Evolutionary conservation across 345 rosid genomes (phyloP).

Genomic region (Heritiera fomes): DNA sequence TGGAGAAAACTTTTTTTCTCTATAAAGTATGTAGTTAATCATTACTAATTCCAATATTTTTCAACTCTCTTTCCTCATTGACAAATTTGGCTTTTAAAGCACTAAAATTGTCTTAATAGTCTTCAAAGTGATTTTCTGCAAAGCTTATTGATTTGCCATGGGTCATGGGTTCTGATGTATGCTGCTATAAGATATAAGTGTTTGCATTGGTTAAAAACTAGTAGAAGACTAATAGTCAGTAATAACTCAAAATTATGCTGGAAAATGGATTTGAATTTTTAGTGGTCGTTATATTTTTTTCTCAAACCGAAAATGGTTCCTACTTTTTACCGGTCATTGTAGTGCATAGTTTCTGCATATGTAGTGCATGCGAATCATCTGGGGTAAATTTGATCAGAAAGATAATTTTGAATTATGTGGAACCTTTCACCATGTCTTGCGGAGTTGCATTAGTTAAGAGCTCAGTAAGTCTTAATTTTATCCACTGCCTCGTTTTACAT

Average conservation of each 20-base stretch:
- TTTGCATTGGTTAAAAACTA: not conserved
- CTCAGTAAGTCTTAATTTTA: not conserved
- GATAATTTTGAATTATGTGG: not conserved
- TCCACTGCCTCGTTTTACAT: not conserved
- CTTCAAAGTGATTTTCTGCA: constrained; percentile 4
- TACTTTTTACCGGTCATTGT: not conserved
- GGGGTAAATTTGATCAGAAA: not conserved
- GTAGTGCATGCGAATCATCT: not conserved
- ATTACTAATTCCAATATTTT: not conserved
- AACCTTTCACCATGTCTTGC: not conserved
- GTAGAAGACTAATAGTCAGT: not conserved
- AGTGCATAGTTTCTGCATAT: not conserved
- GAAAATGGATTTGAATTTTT: not conserved
- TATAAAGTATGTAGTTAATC: not conserved
- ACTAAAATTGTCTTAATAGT: not conserved
- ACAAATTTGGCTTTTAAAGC: not conserved
- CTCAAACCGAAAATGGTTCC: not conserved
- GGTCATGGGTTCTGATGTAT: not conserved
- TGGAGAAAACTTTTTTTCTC: not conserved
- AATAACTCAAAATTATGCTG: not conserved
- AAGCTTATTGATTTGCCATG: not conserved
- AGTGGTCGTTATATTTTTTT: not conserved
- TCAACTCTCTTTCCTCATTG: not conserved
- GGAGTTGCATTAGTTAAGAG: not conserved
- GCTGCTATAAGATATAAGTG: not conserved